A percentile compares a stretch with the other conserved stretches of the same genome.
Conservation (phyloP, 164 flowering plant genomes). For the Malania oleifera region DNA sequence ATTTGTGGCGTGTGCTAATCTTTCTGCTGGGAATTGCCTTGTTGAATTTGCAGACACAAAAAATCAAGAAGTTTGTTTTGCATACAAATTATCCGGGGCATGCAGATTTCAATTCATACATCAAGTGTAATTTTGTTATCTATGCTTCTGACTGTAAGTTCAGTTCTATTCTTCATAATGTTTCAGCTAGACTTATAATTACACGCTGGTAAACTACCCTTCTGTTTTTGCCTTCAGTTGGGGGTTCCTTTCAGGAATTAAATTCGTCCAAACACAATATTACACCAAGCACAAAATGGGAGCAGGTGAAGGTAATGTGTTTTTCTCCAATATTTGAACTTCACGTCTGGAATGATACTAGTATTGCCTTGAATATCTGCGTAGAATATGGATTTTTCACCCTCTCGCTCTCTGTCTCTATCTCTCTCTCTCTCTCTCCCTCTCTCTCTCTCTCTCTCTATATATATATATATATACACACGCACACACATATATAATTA, state of each 20-base stretch:
- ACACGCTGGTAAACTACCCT: neutral
- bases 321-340: neutral
- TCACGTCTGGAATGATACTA: no score
- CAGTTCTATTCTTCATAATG: neutral
- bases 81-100: constrained; percentile 98
- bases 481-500: no score
- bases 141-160: constrained; percentile 47
- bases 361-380: neutral
- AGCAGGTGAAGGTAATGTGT: constrained; percentile 78
- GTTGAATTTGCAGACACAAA: constrained; percentile 71
- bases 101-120: constrained; percentile 92
- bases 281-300: constrained; percentile 94
- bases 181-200: neutral
- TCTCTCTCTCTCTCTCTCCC: no score
- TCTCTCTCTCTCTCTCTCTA: no score
- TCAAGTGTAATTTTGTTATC: constrained; percentile 88
- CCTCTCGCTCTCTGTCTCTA: no score
- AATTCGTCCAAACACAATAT: constrained; percentile 49
- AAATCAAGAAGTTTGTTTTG: constrained; percentile 89
- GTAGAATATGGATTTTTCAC: neutral
- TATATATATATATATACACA: no score
- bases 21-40: constrained; percentile 7
- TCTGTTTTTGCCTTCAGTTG: constrained; percentile 34
- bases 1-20: neutral
- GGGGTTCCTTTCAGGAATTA: constrained; percentile 45